phyloP scores from a whole-genome alignment of 2,329 filamentous ascomycete species.

The Elsinoe arachidis region DNA sequence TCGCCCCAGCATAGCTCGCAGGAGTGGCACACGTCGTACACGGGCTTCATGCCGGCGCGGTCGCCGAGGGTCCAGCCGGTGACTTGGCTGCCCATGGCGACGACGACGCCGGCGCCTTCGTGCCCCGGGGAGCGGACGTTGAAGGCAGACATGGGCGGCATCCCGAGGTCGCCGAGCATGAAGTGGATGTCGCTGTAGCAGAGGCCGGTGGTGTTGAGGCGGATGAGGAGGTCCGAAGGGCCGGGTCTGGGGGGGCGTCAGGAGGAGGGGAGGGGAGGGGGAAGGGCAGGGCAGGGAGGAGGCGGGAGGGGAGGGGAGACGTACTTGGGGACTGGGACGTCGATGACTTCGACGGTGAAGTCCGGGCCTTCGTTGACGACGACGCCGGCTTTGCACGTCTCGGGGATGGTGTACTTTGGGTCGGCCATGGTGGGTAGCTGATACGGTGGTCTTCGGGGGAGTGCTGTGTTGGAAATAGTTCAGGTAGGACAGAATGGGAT shows the following conservation, averaged over 20 bases:
- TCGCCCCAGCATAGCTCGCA: constrained; percentile 45
- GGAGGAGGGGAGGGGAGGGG: not conserved
- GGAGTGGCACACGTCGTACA: constrained; percentile 43
- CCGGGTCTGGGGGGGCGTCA: constrained; percentile 25
- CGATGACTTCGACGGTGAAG: constrained; percentile 40
- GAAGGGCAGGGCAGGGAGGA: not conserved
- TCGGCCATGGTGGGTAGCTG: not conserved
- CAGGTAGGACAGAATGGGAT: not conserved
- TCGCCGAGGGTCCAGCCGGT: constrained; percentile 47
- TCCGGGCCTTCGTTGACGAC: constrained; percentile 43
- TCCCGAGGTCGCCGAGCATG: constrained; percentile 46
- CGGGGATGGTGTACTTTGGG: constrained; percentile 33
- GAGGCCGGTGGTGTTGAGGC: constrained; percentile 50
- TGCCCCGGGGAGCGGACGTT: constrained; percentile 40
- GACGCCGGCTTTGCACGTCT: constrained; percentile 43
- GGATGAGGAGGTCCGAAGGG: constrained; percentile 48
- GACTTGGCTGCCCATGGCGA: constrained; percentile 47
- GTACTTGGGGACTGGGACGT: constrained; percentile 41
- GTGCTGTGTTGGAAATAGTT: not conserved
- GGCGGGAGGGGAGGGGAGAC: not conserved
- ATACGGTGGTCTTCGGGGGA: not conserved
- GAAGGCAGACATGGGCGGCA: constrained; percentile 38
- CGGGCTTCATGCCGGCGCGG: constrained; percentile 44
- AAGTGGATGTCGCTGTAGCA: constrained; percentile 51
- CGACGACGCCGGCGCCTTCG: constrained; percentile 51